Percentiles rank a stretch among this genome's conserved stretches.
phyloP scores from a whole-genome alignment of 2,329 filamentous ascomycete genomes.

The Blumeriella jaapii region DNA sequence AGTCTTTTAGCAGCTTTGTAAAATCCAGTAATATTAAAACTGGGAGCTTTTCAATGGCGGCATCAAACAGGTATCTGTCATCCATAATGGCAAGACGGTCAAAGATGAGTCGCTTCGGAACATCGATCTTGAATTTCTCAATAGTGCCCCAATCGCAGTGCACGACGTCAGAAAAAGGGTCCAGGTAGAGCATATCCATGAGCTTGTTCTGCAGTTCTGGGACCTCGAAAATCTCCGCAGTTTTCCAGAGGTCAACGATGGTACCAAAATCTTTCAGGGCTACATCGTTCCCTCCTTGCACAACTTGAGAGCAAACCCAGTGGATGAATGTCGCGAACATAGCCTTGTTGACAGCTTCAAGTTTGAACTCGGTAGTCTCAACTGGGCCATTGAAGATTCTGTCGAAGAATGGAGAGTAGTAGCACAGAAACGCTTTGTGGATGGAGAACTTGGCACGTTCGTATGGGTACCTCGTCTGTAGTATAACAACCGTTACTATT shows the following conservation, averaged over 20 bases:
- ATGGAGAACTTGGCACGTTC: too few species aligned
- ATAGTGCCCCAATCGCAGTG: too few species aligned
- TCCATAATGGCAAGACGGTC: too few species aligned
- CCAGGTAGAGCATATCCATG: neutral
- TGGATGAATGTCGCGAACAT: slow-evolving; percentile 4
- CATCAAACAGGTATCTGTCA: too few species aligned
- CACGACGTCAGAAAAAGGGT: neutral
- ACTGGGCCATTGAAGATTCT: slow-evolving; percentile 2
- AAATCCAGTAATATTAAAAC: too few species aligned
- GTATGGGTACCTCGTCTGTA: too few species aligned
- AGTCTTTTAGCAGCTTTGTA: too few species aligned
- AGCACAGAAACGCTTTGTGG: slow-evolving; percentile 8
- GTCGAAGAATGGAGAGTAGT: slow-evolving; percentile 9
- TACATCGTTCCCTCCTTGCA: neutral
- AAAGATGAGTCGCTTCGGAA: too few species aligned
- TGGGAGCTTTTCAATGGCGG: too few species aligned
- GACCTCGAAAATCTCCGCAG: slow-evolving; percentile 7
- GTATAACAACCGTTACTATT: too few species aligned
- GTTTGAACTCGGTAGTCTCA: slow-evolving; percentile 1
- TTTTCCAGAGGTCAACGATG: slow-evolving; percentile 5
- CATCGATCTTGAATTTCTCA: too few species aligned
- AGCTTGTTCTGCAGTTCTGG: slow-evolving; percentile 8
- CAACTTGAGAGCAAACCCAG: slow-evolving; percentile 10
- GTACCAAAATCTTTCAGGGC: neutral
- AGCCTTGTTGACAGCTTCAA: slow-evolving; percentile 3